These are phyloP conservation scores for Lyophyllum shimeji DNA, from an alignment of 768 basidiomycete species.

Conservation along the genomic window DNA sequence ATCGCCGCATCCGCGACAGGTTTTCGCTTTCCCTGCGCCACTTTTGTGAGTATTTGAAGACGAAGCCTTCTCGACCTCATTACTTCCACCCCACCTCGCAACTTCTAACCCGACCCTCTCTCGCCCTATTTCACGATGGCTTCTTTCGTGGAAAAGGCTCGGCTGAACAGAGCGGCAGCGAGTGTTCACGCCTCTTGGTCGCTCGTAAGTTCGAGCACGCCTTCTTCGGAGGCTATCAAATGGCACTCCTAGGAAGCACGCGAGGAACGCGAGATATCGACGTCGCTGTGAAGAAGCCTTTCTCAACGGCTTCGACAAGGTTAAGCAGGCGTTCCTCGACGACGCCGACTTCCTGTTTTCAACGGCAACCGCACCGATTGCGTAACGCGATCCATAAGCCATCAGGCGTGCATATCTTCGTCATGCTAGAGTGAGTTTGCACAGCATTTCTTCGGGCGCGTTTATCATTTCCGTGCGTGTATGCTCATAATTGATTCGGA, in stretches of 20 bases:
- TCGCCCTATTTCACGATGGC: slow-evolving; percentile 1
- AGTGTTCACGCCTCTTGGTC: slow-evolving; percentile 4
- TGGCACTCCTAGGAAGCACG: slow-evolving; percentile 6
- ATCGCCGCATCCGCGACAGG: neutral
- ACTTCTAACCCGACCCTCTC: neutral
- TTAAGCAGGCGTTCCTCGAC: slow-evolving; percentile 13
- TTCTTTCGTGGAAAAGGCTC: neutral
- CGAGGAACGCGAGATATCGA: slow-evolving; percentile 12
- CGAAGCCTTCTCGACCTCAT: neutral
- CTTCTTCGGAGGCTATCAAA: slow-evolving; percentile 12
- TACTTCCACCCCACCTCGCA: neutral
- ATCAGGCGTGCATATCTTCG: slow-evolving; percentile 6
- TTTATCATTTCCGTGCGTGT: neutral
- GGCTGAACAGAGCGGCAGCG: slow-evolving; percentile 8
- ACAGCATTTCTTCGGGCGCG: neutral
- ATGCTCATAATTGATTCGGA: neutral
- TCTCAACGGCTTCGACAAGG: slow-evolving; percentile 12
- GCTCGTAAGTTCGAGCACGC: slow-evolving; percentile 11
- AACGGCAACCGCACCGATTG: slow-evolving; percentile 10
- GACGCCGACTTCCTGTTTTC: slow-evolving; percentile 11
- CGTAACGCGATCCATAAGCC: slow-evolving; percentile 8
- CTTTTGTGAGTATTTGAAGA: neutral
- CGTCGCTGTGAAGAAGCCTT: slow-evolving; percentile 11
- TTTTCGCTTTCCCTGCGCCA: neutral
- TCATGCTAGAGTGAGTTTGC: slow-evolving; percentile 10